Base-by-base conservation (phyloP, 495 filamentous ascomycete genomes). In the Staphylotrichum tortipilum region DNA sequence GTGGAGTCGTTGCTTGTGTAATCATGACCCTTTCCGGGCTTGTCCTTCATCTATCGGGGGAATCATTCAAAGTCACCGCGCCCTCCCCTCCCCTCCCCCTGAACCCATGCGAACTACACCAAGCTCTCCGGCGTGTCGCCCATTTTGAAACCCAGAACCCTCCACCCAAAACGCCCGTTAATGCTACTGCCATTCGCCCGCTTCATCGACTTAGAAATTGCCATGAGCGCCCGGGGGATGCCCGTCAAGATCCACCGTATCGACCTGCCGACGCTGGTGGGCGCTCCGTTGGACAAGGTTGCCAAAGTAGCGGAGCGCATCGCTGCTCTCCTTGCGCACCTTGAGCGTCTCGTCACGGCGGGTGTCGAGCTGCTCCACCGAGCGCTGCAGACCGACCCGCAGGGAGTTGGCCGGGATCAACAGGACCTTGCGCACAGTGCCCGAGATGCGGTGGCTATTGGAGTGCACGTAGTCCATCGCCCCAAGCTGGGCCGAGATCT, bases 391-490 rank as follows among this genome's bases (percentile, higher is more conserved):
- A 49, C 82, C 83, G 29, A 84, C 79, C 30, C 85, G 80, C 14
- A 98, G 78, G 51, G 86, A 84, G 51, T 85, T 82, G 23, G 89
- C 86, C 0, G 94, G 92, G 58, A 83, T 78, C 38, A 84, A 85
- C 31, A 98, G 81, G 15, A 94, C 85, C 61, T 88, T 86, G 44
- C 91, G 85, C 24, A 91, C 86, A 40, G 91, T 85, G 42, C 77
- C 69, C 7, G 84, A 82, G 54, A 98, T 90, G 22, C 92, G 85
- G 22, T 76, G 75, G 55, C 86, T 78, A 72, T 98, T 98, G 51
- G 77, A 67, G 67, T 98, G 94, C 10, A 89, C 84, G 63, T 96
- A 98, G 70, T 98, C 92, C 62, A 94, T 81, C 18, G 80, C 74
- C 19, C 74, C 71, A 23, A 98, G 83, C 57, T 84, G 82, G 33